phyloP scores from a whole-genome alignment of 148 eudicot species.

The Fallopia convolvulus region DNA sequence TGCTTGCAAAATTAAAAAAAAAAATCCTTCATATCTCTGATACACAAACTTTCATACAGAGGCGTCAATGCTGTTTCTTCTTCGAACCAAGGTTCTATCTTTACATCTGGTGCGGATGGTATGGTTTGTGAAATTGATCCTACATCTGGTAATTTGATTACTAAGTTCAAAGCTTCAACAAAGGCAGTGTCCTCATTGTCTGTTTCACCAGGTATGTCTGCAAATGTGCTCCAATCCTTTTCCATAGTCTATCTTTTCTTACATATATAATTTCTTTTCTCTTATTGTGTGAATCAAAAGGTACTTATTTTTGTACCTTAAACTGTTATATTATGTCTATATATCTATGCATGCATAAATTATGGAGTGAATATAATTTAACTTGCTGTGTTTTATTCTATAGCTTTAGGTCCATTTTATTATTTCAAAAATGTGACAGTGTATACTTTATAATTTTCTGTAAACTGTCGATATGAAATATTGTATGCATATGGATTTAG shows the following conservation, averaged over 20 bases:
- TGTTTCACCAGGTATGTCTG: conserved; percentile 68
- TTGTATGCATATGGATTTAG: background rate
- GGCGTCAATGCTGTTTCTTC: conserved; percentile 73
- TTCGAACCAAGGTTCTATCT: conserved; percentile 45
- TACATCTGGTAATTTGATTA: conserved; percentile 60
- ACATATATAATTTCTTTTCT: background rate
- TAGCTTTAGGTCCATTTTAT: background rate
- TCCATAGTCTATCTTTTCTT: background rate
- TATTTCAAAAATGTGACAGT: background rate
- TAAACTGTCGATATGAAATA: background rate
- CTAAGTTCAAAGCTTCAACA: conserved; percentile 73
- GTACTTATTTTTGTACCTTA: background rate
- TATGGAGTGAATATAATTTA: background rate
- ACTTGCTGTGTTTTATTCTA: background rate
- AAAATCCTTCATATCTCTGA: background rate
- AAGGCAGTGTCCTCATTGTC: conserved; percentile 75
- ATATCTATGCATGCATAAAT: background rate
- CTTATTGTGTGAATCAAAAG: background rate
- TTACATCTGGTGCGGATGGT: conserved; percentile 90
- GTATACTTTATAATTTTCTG: background rate
- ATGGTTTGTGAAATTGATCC: conserved; percentile 78
- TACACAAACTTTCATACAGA: conserved; percentile 25
- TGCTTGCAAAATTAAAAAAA: background rate
- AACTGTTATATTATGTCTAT: background rate
- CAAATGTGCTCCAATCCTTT: background rate